These are phyloP conservation scores for Omphalotus guepiniiformis DNA, from an alignment of 768 basidiomycete species.

Conservation along the genomic window DNA sequence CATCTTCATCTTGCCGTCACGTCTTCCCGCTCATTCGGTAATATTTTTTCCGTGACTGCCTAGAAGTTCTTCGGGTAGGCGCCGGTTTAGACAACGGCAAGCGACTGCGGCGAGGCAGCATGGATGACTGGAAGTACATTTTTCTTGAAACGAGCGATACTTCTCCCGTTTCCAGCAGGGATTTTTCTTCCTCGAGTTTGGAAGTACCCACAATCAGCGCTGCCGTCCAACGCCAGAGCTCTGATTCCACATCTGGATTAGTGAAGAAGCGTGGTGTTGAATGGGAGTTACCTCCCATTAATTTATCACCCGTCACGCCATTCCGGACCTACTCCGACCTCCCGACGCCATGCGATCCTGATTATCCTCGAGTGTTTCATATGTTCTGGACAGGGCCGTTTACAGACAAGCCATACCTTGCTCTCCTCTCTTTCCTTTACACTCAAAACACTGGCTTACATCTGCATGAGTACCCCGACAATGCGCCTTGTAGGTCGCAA, in stretches of 20 bases:
- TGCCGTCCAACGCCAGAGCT: not conserved
- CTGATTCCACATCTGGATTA: constrained; percentile 48
- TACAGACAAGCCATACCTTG: constrained; percentile 97
- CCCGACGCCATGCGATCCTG: constrained; percentile 69
- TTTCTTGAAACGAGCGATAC: constrained; percentile 53
- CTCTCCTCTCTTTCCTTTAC: constrained; percentile 90
- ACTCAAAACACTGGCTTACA: constrained; percentile 93
- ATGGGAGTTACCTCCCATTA: constrained; percentile 52
- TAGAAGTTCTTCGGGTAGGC: constrained; percentile 91
- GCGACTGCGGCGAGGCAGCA: constrained; percentile 66
- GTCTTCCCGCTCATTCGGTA: constrained; percentile 14
- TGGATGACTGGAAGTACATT: constrained; percentile 86
- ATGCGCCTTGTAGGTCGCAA: constrained; percentile 73
- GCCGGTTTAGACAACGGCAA: constrained; percentile 82
- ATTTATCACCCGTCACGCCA: constrained; percentile 44
- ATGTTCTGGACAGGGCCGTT: constrained; percentile 99
- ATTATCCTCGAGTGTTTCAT: constrained; percentile 88
- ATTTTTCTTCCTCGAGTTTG: not conserved
- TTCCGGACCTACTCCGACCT: constrained; percentile 58
- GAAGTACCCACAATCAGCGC: too few species aligned
- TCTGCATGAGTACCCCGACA: constrained; percentile 44
- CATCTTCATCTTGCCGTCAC: not conserved
- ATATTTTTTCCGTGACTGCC: constrained; percentile 92
- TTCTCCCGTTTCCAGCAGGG: too few species aligned
- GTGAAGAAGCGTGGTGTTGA: constrained; percentile 55